A percentile compares a stretch with the other conserved stretches of the same genome.
Evolutionary conservation across 2,329 filamentous ascomycete species (phyloP).

Genomic region (Ilyonectria destructans): DNA sequence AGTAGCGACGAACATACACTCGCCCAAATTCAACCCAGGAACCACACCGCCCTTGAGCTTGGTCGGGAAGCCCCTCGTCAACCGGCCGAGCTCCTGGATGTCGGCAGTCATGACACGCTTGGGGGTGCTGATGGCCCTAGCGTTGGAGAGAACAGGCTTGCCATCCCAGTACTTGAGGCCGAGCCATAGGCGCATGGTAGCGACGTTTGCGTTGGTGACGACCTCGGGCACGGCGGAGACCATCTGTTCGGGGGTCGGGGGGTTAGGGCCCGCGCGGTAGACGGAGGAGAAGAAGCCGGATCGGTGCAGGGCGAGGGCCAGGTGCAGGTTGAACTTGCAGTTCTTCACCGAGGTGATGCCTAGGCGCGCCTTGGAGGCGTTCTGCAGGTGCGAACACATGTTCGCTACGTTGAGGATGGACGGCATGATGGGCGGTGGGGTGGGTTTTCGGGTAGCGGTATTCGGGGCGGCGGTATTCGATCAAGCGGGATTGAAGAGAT

Average conservation of each 20-base stretch:
- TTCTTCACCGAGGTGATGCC: slow-evolving; percentile 87
- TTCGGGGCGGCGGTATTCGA: slow-evolving; percentile 1
- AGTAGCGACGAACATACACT: slow-evolving; percentile 86
- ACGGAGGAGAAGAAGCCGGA: slow-evolving; percentile 87
- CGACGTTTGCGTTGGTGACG: slow-evolving; percentile 80
- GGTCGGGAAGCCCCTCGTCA: slow-evolving; percentile 79
- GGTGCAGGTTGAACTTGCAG: slow-evolving; percentile 84
- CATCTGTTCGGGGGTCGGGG: slow-evolving; percentile 65
- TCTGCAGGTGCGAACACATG: slow-evolving; percentile 93
- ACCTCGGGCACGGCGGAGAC: slow-evolving; percentile 66
- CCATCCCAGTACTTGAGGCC: slow-evolving; percentile 93
- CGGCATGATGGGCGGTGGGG: slow-evolving; percentile 51
- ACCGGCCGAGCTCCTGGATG: slow-evolving; percentile 72
- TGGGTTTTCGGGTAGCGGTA: background rate
- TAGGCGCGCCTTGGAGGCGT: slow-evolving; percentile 87
- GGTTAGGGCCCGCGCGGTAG: slow-evolving; percentile 76
- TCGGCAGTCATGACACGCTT: slow-evolving; percentile 80
- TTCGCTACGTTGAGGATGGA: slow-evolving; percentile 80
- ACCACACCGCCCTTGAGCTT: slow-evolving; percentile 75
- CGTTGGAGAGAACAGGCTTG: slow-evolving; percentile 81
- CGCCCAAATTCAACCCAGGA: slow-evolving; percentile 83
- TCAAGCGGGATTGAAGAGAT: background rate
- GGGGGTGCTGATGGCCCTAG: slow-evolving; percentile 80
- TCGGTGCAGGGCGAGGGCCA: slow-evolving; percentile 85
- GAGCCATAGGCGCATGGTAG: slow-evolving; percentile 85